Evolutionary conservation across 2,329 filamentous ascomycete genomes (phyloP).

Genomic region (Ceratocystis colombiana): DNA sequence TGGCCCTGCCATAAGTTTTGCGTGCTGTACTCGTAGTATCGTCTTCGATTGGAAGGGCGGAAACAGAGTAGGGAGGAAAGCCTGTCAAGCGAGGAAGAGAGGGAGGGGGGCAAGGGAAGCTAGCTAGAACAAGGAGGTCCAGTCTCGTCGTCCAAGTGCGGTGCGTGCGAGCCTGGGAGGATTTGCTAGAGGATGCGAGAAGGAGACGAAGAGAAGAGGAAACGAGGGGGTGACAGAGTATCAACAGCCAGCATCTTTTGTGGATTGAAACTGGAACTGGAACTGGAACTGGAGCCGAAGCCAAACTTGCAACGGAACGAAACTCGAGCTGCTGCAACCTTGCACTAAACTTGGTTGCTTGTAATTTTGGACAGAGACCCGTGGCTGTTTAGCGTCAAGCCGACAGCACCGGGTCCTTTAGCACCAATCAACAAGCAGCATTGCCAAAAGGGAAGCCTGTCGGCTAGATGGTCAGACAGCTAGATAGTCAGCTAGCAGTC

Average conservation of each 20-base stretch:
- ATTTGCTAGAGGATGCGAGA: not conserved
- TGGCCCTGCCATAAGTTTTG: not conserved
- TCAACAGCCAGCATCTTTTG: not conserved
- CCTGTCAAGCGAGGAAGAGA: not conserved
- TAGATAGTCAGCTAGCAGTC: no score
- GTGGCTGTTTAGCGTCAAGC: not conserved
- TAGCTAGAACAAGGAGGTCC: not conserved
- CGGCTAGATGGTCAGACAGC: no score
- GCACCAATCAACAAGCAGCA: not conserved
- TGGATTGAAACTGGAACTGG: not conserved
- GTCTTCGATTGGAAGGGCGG: not conserved
- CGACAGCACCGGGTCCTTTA: not conserved
- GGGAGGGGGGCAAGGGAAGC: not conserved
- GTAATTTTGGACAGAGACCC: not conserved
- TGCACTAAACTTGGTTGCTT: not conserved
- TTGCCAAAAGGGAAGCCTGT: no score
- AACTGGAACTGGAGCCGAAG: conserved; percentile 4
- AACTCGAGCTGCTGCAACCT: conserved; percentile 5
- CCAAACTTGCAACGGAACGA: conserved; percentile 7
- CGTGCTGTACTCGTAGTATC: not conserved
- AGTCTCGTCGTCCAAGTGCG: not conserved
- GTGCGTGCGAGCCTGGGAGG: not conserved
- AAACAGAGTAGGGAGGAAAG: not conserved
- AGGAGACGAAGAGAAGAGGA: not conserved
- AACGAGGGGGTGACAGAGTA: not conserved